Conservation (phyloP, 2,329 filamentous ascomycete genomes). For the Raffaelea deltoideospora region DNA sequence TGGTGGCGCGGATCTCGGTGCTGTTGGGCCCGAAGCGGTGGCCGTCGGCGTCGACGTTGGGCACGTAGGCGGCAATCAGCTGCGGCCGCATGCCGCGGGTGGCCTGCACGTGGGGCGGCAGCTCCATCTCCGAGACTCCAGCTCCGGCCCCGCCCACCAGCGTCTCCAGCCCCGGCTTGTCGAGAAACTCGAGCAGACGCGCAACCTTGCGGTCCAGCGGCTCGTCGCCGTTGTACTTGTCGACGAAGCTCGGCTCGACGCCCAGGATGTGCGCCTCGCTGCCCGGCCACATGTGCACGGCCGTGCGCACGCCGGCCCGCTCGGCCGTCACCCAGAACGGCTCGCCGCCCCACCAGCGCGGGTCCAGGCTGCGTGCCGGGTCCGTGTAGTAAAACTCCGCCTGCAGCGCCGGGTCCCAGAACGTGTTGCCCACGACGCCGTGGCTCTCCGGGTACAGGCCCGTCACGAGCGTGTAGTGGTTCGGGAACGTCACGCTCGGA, state of each 20-base stretch:
- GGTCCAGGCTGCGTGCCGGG: constrained; percentile 56
- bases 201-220: constrained; percentile 58
- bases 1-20: constrained; percentile 71
- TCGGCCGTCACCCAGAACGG: constrained; percentile 92
- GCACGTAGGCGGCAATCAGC: constrained; percentile 87
- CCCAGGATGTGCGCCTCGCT: constrained; percentile 72
- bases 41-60: constrained; percentile 76
- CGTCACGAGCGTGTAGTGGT: constrained; percentile 87
- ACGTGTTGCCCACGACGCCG: constrained; percentile 84
- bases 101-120: too few species aligned
- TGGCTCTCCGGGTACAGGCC: constrained; percentile 87
- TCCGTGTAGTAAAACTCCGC: constrained; percentile 84
- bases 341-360: constrained; percentile 91
- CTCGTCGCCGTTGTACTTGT: constrained; percentile 73
- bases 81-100: constrained; percentile 53
- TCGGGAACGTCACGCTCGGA: constrained; percentile 90
- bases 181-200: constrained; percentile 68
- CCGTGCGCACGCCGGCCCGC: constrained; percentile 58
- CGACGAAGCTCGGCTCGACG: constrained; percentile 65
- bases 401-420: constrained; percentile 68
- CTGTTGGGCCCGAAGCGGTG: constrained; percentile 89
- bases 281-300: constrained; percentile 97
- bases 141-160: constrained; percentile 27
- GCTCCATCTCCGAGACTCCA: too few species aligned
- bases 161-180: constrained; percentile 58